Evolutionary conservation across 2,329 filamentous ascomycete species (phyloP), one percentile per base, ranked within the genome.

Genomic region (Ciborinia camelliae): DNA sequence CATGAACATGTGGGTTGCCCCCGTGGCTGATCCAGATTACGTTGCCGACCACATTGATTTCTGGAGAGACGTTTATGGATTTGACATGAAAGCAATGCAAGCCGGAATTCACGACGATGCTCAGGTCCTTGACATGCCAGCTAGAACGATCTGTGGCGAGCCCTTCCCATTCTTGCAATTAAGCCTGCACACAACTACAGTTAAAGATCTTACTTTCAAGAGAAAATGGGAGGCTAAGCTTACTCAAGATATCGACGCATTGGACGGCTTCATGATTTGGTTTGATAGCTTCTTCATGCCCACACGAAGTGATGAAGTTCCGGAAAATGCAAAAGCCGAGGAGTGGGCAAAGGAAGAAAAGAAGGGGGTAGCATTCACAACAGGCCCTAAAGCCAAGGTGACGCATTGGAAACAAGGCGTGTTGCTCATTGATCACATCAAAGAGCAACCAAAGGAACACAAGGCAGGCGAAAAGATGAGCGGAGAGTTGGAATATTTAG

Each of bases 401-500:
- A 98, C 94, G 9, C 94, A 98, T 77, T 98, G 94, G 94, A 90
- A 89, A 77, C 92, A 96, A 75, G 90, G 89, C 1, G 79, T 97
- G 30, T 80, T 94, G 67, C 78, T 96, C 61, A 83, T 89, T 67
- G 86, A 91, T 43, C 73, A 74, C 57, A 70, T 67, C 6, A 81
- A 84, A 48, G 79, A 84, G 63, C 74, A 79, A 15, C 72, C 79
- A 35, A 73, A 76, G 47, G 75, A 79, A 47, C 71, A 84, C 67
- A 83, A 83, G 70, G 81, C 81, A 57, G 85, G 82, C 3, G 79
- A 85, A 57, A 81, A 81, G 66, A 76, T 96, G 30, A 81, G 79
- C 54, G 92, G 92, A 12, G 82, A 85, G 47, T 81, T 96, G 62
- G 83, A 84, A 48, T 96, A 93, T 75, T 80, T 85, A 62, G 89